Conservation (phyloP, 345 rosid species). For the Tarenaya hassleriana region DNA sequence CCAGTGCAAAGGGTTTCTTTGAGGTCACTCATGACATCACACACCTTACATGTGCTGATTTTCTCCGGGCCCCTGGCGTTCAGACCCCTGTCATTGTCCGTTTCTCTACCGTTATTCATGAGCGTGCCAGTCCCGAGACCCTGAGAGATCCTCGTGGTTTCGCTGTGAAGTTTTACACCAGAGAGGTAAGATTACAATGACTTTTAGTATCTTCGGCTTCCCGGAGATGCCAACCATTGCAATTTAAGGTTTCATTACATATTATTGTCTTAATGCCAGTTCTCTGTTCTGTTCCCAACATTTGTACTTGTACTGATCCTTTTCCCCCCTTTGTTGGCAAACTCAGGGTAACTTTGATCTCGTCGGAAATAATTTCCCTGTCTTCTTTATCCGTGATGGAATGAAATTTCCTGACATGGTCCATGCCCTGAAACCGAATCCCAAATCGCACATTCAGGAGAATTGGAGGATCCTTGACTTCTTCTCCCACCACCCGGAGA, state of each 20-base stretch:
- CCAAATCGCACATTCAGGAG: constrained; percentile 94
- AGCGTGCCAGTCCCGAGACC: constrained; percentile 99
- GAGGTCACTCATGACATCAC: constrained; percentile 93
- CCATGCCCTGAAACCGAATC: constrained; percentile 94
- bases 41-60: constrained; percentile 77
- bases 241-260: too few relatives aligned
- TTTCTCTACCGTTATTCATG: constrained; percentile 95
- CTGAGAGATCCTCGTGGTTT: constrained; percentile 94
- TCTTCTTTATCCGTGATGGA: constrained; percentile 91
- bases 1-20: constrained; percentile 98
- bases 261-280: not conserved
- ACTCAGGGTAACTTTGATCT: constrained; percentile 95
- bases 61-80: constrained; percentile 85
- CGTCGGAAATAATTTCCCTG: constrained; percentile 97
- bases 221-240: too few relatives aligned
- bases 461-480: constrained; percentile 91
- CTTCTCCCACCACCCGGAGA: constrained; percentile 94
- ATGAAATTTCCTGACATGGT: constrained; percentile 96
- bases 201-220: constrained; percentile 12
- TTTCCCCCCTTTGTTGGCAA: constrained; percentile 9
- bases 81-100: constrained; percentile 96
- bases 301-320: constrained; percentile 1
- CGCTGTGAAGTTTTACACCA: constrained; percentile 94
- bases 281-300: not conserved
- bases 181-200: constrained; percentile 56